Evolutionary conservation across 495 filamentous ascomycete genomes (phyloP).

Genomic region (Tuber indicum): DNA sequence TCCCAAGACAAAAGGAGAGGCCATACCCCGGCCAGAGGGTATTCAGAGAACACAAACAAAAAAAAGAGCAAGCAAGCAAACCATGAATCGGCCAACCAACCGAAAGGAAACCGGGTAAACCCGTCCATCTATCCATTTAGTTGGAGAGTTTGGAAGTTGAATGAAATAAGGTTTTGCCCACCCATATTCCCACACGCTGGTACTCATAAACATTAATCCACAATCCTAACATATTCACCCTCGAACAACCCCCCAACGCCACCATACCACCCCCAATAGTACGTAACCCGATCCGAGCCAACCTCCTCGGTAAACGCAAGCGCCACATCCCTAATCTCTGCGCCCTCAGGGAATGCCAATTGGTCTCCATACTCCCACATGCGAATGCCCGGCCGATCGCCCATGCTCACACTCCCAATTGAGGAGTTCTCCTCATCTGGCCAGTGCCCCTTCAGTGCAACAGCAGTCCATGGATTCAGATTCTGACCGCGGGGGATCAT

Average conservation of each 20-base stretch:
- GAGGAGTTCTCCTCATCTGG: slow-evolving; percentile 15
- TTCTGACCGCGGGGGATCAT: neutral
- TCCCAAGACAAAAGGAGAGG: neutral
- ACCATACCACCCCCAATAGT: slow-evolving; percentile 38
- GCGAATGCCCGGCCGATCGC: slow-evolving; percentile 15
- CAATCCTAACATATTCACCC: slow-evolving; percentile 28
- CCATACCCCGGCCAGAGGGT: neutral
- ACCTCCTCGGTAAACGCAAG: slow-evolving; percentile 33
- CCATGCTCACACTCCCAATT: slow-evolving; percentile 1
- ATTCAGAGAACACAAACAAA: neutral
- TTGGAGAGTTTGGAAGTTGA: too few species aligned
- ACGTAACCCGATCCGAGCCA: slow-evolving; percentile 14
- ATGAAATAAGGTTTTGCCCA: neutral
- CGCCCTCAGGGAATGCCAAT: slow-evolving; percentile 29
- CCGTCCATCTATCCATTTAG: neutral
- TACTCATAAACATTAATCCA: slow-evolving; percentile 7
- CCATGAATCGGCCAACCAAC: neutral
- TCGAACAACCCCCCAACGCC: slow-evolving; percentile 37
- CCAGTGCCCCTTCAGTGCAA: slow-evolving; percentile 36
- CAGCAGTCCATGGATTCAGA: slow-evolving; percentile 5
- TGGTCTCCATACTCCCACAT: slow-evolving; percentile 24
- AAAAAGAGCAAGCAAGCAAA: neutral
- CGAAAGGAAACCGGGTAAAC: neutral
- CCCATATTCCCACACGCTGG: neutral
- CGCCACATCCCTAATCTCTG: slow-evolving; percentile 29